phyloP scores from a whole-genome alignment of 2,329 filamentous ascomycete genomes.

The Alternaria sp. region DNA sequence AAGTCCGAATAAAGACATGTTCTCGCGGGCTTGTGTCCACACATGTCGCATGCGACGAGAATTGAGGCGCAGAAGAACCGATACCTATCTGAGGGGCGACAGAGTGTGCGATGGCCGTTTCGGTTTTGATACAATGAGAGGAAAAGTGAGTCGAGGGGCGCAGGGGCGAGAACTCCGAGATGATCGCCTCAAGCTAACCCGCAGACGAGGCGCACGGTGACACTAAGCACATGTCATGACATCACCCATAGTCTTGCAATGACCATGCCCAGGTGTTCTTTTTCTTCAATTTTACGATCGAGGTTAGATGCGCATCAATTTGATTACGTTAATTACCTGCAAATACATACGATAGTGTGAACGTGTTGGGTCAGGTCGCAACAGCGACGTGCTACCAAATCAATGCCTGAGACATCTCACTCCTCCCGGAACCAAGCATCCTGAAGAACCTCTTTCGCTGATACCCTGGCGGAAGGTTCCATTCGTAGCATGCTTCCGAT shows the following conservation, averaged over 20 bases:
- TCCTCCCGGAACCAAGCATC: conserved; percentile 22
- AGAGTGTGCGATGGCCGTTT: neutral
- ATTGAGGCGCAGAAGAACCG: neutral
- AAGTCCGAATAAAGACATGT: neutral
- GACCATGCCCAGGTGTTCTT: neutral
- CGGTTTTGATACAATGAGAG: neutral
- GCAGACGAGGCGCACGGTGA: neutral
- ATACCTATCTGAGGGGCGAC: fast-evolving
- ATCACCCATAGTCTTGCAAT: neutral
- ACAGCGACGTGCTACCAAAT: too few relatives aligned
- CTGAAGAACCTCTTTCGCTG: conserved; percentile 20
- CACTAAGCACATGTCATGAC: neutral
- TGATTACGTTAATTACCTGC: neutral
- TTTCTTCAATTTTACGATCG: neutral
- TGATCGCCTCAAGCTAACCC: neutral
- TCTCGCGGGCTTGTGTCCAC: neutral
- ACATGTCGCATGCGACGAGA: neutral
- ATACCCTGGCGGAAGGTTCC: conserved; percentile 25
- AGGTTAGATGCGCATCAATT: neutral
- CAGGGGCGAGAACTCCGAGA: neutral
- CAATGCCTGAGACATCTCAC: neutral
- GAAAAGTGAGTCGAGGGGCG: neutral
- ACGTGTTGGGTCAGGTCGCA: too few relatives aligned
- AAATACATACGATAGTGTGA: neutral
- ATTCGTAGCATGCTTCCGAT: conserved; percentile 24